phyloP scores from a whole-genome alignment of 2,329 filamentous ascomycete genomes.

The Myriosclerotinia scirpicola region DNA sequence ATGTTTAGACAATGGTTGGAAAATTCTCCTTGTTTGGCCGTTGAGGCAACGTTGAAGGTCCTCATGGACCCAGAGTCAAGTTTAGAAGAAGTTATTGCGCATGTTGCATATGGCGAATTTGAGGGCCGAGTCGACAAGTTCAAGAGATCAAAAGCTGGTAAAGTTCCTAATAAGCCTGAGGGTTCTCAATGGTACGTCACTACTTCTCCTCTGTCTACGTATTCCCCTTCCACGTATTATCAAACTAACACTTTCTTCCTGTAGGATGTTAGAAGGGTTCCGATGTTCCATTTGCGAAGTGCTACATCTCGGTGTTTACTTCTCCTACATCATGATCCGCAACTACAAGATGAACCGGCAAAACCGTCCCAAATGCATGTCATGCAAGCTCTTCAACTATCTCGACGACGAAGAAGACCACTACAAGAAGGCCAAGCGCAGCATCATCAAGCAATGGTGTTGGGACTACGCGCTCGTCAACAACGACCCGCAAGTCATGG shows the following conservation, averaged over 20 bases:
- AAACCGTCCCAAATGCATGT: slow-evolving; percentile 23
- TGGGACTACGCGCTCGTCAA: neutral
- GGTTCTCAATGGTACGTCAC: slow-evolving; percentile 29
- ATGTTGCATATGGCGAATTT: slow-evolving; percentile 27
- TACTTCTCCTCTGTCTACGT: neutral
- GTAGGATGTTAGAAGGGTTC: slow-evolving; percentile 23
- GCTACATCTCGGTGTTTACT: slow-evolving; percentile 32
- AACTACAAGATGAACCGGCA: neutral
- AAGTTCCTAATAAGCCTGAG: slow-evolving; percentile 17
- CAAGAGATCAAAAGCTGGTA: neutral
- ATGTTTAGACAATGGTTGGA: slow-evolving; percentile 37
- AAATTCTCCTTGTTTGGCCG: slow-evolving; percentile 31
- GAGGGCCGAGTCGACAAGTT: slow-evolving; percentile 1
- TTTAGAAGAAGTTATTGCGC: slow-evolving; percentile 24
- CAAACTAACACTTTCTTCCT: neutral
- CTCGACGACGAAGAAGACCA: slow-evolving; percentile 34
- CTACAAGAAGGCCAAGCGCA: slow-evolving; percentile 32
- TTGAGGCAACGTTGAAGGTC: slow-evolving; percentile 29
- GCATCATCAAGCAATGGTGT: slow-evolving; percentile 31
- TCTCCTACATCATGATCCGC: slow-evolving; percentile 22
- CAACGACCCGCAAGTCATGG: neutral
- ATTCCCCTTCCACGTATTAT: neutral
- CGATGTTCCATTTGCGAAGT: slow-evolving; percentile 24
- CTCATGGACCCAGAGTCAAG: slow-evolving; percentile 22
- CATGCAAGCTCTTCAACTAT: slow-evolving; percentile 28